Base-by-base conservation (phyloP, 805 yeast genomes). In the Cyberlindnera galapagoensis region DNA sequence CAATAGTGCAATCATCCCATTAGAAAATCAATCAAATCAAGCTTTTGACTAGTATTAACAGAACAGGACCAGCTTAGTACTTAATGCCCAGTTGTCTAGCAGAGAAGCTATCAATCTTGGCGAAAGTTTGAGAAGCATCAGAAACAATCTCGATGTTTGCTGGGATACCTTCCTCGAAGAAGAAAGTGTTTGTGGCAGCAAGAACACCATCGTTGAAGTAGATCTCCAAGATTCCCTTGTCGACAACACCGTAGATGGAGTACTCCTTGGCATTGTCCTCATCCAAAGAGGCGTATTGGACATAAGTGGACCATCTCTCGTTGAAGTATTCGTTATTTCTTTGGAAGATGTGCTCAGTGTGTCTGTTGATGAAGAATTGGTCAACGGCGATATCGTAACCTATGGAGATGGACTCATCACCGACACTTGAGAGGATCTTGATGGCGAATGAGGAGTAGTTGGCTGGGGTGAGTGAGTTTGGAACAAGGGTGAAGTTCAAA, bases 161-260 rank as follows among this genome's bases (percentile, higher is more conserved):
- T 9, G 48, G 37, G 25, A 34, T 26, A 10, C 44, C 45, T 11
- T 45, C 42, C 12, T 41, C 36, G 32, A 52, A 39, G 45, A 56
- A 57, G 44, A 56, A 57, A 4, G 50, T 40, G 39, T 54, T 49
- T 8, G 62, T 57, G 13, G 49, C 40, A 7, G 50, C 40, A 13
- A 35, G 29, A 6, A 50, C 40, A 16, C 60, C 60, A 29, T 56
- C 45, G 34, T 54, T 54, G 43, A 54, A 51, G 40, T 41, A 56
- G 14, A 56, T 24, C 36, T 56, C 62, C n/a, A 54, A 17, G 28
- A 56, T 43, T 32, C 53, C 53, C 30, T 45, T 43, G 40, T 57
- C 61, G 21, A 54, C 41, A 14, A 57, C 36, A 27, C 59, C 60
- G 23, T 45, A 42, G 6, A 56, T 42, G 24, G 54, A 46, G 45